Percentiles rank a stretch among this genome's conserved stretches.
Evolutionary conservation across 352 stramenopile genomes (phyloP).

Genomic region (Phytopythium aichiense): DNA sequence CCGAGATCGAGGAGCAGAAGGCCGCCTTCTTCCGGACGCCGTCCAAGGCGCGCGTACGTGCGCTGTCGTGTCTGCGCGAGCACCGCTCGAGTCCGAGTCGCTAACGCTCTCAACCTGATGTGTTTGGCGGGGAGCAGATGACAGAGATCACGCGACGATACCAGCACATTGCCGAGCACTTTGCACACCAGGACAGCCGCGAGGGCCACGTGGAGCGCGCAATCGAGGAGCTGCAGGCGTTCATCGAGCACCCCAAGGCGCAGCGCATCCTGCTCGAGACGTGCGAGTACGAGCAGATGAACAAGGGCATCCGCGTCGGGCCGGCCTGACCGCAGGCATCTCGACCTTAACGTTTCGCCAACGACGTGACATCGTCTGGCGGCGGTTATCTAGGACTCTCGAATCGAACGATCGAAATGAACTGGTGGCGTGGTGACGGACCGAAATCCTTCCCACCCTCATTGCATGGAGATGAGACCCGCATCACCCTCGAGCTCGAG

Average conservation of each 20-base stretch:
- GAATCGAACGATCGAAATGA: no score
- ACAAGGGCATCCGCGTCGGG: constrained; percentile 69
- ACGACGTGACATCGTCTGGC: no score
- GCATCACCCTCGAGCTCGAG: no score
- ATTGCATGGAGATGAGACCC: no score
- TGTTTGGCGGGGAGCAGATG: constrained; percentile 34
- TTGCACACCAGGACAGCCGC: constrained; percentile 50
- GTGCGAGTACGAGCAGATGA: constrained; percentile 50
- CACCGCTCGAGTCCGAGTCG: background rate
- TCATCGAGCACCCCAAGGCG: constrained; percentile 68
- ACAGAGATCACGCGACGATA: constrained; percentile 72
- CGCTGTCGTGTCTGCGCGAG: background rate
- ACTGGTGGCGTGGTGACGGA: no score
- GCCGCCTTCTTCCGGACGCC: constrained; percentile 65
- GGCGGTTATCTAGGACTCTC: no score
- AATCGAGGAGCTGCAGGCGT: constrained; percentile 67
- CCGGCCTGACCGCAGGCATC: constrained; percentile 24
- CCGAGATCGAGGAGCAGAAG: constrained; percentile 53
- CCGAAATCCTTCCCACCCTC: no score
- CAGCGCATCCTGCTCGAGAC: constrained; percentile 67
- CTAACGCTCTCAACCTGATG: background rate
- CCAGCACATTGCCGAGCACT: constrained; percentile 65
- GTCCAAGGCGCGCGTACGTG: constrained; percentile 51
- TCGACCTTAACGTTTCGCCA: no score
- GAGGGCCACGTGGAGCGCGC: constrained; percentile 68